A percentile compares a stretch with the other conserved stretches of the same genome.
Evolutionary conservation across 331 rosid genomes (phyloP).

Genomic region (Malus hybrid): DNA sequence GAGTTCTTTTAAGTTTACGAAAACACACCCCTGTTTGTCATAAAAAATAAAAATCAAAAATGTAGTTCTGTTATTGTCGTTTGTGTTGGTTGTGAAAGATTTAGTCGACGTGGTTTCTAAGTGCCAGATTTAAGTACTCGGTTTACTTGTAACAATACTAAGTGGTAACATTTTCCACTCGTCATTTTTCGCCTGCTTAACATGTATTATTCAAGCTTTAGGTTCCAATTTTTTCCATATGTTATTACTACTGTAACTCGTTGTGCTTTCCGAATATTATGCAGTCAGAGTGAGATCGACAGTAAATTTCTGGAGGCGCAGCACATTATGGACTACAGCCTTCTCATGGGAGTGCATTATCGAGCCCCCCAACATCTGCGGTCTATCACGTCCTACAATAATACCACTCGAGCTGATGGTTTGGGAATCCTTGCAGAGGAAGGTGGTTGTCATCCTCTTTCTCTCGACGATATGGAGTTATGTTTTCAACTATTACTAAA

Average conservation of each 20-base stretch:
- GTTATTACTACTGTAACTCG: neutral
- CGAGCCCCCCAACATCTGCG: conserved; percentile 89
- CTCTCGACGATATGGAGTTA: neutral
- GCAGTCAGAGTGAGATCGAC: conserved; percentile 91
- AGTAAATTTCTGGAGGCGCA: conserved; percentile 87
- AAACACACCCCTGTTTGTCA: neutral
- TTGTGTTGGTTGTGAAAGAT: neutral
- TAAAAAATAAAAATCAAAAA: neutral
- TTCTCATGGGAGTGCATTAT: conserved; percentile 93
- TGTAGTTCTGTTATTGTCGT: neutral
- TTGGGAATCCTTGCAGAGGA: conserved; percentile 86
- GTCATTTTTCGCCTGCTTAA: neutral
- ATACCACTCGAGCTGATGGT: conserved; percentile 52
- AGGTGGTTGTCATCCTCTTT: conserved; percentile 24
- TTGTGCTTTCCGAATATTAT: conserved; percentile 4
- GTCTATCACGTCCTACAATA: conserved; percentile 33
- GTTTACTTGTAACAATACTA: neutral
- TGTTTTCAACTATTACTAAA: conserved; percentile 7
- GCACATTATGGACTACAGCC: conserved; percentile 96
- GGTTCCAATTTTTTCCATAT: neutral
- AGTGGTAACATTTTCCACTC: neutral
- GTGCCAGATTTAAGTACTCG: neutral
- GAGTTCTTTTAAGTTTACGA: neutral
- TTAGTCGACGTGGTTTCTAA: neutral
- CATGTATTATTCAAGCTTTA: neutral